phyloP scores from a whole-genome alignment of 2,329 filamentous ascomycete genomes.

The Cercospora sp. region DNA sequence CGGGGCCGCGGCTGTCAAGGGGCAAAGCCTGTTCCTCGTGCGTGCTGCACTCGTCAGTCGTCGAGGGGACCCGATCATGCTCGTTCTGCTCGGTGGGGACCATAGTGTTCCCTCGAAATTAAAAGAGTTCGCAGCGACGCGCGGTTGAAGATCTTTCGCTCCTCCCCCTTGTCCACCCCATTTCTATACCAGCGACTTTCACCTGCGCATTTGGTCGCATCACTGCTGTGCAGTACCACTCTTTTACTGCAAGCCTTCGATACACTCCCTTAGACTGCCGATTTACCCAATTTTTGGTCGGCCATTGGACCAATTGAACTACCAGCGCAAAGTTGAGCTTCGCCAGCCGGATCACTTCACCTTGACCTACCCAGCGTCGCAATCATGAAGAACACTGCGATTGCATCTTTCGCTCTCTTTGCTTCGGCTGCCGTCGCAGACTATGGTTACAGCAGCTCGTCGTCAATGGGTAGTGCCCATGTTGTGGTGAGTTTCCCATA shows the following conservation, averaged over 20 bases:
- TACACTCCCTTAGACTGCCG: constrained; percentile 24
- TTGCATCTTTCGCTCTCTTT: constrained; percentile 31
- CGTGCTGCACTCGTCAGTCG: constrained; percentile 19
- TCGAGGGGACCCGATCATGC: constrained; percentile 14
- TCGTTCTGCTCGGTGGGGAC: constrained; percentile 16
- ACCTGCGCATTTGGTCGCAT: constrained; percentile 35
- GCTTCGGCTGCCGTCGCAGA: constrained; percentile 21
- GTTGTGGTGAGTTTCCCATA: constrained; percentile 23
- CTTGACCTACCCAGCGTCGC: constrained; percentile 2
- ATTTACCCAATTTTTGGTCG: constrained; percentile 26
- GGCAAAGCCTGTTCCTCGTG: constrained; percentile 21
- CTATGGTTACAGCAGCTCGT: constrained; percentile 15
- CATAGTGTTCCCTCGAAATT: constrained; percentile 11
- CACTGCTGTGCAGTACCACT: constrained; percentile 41
- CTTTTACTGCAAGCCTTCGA: constrained; percentile 34
- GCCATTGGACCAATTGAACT: background rate
- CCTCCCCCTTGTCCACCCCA: constrained; percentile 25
- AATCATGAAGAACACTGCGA: constrained; percentile 27
- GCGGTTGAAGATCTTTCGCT: constrained; percentile 17
- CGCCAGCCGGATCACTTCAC: too few relatives aligned
- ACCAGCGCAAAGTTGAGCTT: background rate
- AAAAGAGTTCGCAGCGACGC: constrained; percentile 43
- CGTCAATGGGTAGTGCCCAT: constrained; percentile 32
- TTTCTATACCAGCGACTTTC: constrained; percentile 28
- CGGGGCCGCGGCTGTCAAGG: constrained; percentile 21